Evolutionary conservation across 1,139 yeast species (phyloP).

Genomic region (Blastobotrys buckinghamii): DNA sequence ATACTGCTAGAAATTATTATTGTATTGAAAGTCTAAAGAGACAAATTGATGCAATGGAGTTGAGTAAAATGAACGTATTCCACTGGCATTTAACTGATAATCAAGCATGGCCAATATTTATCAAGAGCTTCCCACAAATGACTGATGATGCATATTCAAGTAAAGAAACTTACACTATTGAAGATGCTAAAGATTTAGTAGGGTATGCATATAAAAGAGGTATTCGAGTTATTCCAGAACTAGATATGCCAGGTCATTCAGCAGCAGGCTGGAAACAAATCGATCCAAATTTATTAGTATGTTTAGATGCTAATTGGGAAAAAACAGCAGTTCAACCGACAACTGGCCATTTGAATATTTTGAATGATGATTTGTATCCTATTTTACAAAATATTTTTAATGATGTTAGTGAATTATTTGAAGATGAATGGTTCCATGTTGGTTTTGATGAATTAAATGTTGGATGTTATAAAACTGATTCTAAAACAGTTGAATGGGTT

Average conservation of each 20-base stretch:
- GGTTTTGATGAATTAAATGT: constrained; percentile 43
- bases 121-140: constrained; percentile 40
- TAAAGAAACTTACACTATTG: constrained; percentile 35
- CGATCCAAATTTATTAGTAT: constrained; percentile 36
- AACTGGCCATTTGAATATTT: constrained; percentile 39
- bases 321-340: constrained; percentile 44
- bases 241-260: constrained; percentile 47
- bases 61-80: constrained; percentile 40
- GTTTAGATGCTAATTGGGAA: constrained; percentile 32
- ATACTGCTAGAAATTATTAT: constrained; percentile 41
- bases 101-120: constrained; percentile 44
- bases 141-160: constrained; percentile 40
- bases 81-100: constrained; percentile 47
- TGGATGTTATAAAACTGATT: constrained; percentile 38
- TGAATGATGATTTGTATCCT: constrained; percentile 36
- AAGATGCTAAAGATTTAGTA: constrained; percentile 35
- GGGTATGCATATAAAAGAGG: constrained; percentile 39
- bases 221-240: constrained; percentile 43
- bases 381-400: constrained; percentile 37
- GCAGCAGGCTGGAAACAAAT: constrained; percentile 42
- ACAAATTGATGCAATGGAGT: constrained; percentile 42
- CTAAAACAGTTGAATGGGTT: constrained; percentile 33
- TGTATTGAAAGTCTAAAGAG: constrained; percentile 32
- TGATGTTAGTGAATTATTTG: constrained; percentile 37
- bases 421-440: constrained; percentile 41